These are phyloP conservation scores for Glutinoglossum americanum DNA, from an alignment of 495 filamentous ascomycete genomes.

Conservation along the genomic window DNA sequence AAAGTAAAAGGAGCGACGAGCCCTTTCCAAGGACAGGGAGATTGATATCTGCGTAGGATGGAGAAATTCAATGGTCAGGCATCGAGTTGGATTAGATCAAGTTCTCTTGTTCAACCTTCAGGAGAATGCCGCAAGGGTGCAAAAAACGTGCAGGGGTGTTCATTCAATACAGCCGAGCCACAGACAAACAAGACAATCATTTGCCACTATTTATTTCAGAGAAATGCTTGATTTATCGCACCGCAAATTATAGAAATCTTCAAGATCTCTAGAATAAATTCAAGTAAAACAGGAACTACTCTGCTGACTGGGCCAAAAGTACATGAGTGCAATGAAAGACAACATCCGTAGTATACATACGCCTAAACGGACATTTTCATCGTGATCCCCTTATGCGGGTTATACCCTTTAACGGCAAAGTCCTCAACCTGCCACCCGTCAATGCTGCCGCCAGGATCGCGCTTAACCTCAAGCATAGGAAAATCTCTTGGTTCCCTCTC, in stretches of 20 bases:
- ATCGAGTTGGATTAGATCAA: background rate
- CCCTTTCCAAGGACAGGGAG: background rate
- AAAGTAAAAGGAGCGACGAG: background rate
- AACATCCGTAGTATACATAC: no score
- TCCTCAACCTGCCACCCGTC: conserved; percentile 82
- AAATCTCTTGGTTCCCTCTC: conserved; percentile 61
- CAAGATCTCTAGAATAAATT: no score
- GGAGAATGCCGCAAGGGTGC: background rate
- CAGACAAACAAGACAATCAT: background rate
- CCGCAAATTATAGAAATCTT: no score
- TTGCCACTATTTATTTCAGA: background rate
- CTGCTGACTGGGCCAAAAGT: no score
- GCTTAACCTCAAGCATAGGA: conserved; percentile 48
- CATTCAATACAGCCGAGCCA: background rate
- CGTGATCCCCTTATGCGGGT: conserved; percentile 69
- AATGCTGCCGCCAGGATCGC: conserved; percentile 41
- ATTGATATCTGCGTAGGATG: background rate
- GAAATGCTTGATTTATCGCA: no score
- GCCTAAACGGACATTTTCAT: conserved; percentile 94
- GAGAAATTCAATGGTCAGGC: background rate
- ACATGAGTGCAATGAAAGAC: no score
- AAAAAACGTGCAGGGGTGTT: no score
- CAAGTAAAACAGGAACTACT: no score
- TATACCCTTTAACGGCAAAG: conserved; percentile 71
- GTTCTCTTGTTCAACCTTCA: background rate